Evolutionary conservation across 2,329 filamentous ascomycete genomes (phyloP).

Genomic region (Cladosporium sp.): DNA sequence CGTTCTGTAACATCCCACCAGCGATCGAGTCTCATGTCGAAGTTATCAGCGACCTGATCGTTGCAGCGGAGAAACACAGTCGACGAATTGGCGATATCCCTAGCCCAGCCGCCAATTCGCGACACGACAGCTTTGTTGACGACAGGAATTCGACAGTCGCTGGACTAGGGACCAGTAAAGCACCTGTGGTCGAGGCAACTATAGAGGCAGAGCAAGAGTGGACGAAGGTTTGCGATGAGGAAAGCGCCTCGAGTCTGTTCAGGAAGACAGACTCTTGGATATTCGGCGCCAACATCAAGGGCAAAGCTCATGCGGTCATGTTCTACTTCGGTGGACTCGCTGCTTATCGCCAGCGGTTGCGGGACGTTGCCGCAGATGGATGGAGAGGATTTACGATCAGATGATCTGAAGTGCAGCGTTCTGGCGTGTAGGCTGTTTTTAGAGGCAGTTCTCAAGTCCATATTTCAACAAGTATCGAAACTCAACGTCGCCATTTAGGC

Average conservation of each 20-base stretch:
- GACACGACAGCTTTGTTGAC: neutral
- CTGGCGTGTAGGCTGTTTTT: neutral
- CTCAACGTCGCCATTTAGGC: neutral
- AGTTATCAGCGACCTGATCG: conserved; percentile 25
- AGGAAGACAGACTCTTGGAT: conserved; percentile 24
- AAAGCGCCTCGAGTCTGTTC: conserved; percentile 22
- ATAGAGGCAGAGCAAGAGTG: conserved; percentile 27
- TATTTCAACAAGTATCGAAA: too few species aligned
- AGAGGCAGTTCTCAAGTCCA: too few species aligned
- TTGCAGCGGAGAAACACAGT: conserved; percentile 12
- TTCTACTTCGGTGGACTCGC: conserved; percentile 20
- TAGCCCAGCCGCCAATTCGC: neutral
- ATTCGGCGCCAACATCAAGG: conserved; percentile 24
- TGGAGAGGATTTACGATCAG: conserved; percentile 15
- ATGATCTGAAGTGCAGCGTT: neutral
- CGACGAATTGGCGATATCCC: neutral
- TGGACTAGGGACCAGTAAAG: neutral
- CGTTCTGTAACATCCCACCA: conserved; percentile 37
- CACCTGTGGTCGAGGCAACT: conserved; percentile 23
- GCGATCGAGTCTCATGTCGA: conserved; percentile 36
- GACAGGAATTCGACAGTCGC: neutral
- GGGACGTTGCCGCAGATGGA: conserved; percentile 10
- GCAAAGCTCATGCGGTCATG: conserved; percentile 19
- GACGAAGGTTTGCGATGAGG: conserved; percentile 21
- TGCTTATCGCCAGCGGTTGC: conserved; percentile 13